A percentile compares a stretch with the other conserved stretches of the same genome.
These are phyloP conservation scores for Trichosporon faecale DNA, from an alignment of 1,284 basidiomycete species.

Conservation along the genomic window DNA sequence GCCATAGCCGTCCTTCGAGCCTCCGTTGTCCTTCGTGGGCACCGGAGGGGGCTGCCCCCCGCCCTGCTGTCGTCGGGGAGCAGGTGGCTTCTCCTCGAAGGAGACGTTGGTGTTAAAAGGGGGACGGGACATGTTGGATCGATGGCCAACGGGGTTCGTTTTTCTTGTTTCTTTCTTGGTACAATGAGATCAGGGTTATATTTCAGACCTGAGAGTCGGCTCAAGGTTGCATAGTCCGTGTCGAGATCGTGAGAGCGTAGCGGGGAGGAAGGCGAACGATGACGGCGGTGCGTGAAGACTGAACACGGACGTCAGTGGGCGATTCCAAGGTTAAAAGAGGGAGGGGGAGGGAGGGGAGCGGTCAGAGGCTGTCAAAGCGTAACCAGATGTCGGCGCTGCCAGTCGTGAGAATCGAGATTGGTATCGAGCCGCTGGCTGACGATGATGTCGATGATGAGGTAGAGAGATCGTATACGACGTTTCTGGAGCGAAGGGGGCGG, in stretches of 20 bases:
- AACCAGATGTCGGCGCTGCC: slow-evolving; percentile 4
- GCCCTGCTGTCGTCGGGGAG: slow-evolving; percentile 16
- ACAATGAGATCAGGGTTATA: slow-evolving; percentile 7
- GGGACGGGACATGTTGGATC: slow-evolving; percentile 42
- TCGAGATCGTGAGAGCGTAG: slow-evolving; percentile 13
- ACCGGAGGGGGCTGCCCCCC: slow-evolving; percentile 31
- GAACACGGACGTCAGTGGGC: background rate
- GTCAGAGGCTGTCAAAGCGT: slow-evolving; percentile 9
- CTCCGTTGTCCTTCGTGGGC: slow-evolving; percentile 35
- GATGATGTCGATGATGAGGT: background rate
- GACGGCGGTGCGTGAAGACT: background rate
- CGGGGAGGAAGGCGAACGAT: background rate
- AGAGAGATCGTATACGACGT: slow-evolving; percentile 3
- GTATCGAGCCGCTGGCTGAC: background rate
- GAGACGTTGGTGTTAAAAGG: slow-evolving; percentile 40
- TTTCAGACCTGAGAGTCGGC: slow-evolving; percentile 11
- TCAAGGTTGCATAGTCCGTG: slow-evolving; percentile 31
- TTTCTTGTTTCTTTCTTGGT: slow-evolving; percentile 13
- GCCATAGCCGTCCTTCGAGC: slow-evolving; percentile 12
- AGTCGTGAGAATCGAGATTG: slow-evolving; percentile 4
- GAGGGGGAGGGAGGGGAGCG: background rate
- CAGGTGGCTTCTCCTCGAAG: slow-evolving; percentile 33
- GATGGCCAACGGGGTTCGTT: background rate
- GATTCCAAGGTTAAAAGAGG: background rate
- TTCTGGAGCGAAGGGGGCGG: background rate